These are phyloP conservation scores for Mycena polygramma DNA, from an alignment of 768 basidiomycete genomes.

Conservation along the genomic window DNA sequence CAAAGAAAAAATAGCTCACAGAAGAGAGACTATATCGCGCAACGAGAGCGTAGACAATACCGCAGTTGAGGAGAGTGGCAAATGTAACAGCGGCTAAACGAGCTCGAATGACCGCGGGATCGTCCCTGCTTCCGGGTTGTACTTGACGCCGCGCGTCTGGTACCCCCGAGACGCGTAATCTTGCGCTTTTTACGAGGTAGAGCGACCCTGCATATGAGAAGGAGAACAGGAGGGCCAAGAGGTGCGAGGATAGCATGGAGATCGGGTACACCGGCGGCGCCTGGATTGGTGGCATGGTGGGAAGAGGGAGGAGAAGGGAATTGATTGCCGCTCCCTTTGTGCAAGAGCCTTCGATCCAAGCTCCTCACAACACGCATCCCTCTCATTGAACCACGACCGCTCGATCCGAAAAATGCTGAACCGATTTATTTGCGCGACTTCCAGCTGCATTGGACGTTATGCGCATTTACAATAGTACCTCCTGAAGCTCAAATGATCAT, in stretches of 20 bases:
- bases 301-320: neutral
- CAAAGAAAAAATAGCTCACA: neutral
- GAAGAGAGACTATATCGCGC: neutral
- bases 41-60: constrained; percentile 50
- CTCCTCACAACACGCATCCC: no score
- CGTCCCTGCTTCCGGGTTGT: constrained; percentile 70
- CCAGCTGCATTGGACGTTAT: no score
- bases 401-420: no score
- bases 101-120: constrained; percentile 87
- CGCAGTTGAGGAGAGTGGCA: constrained; percentile 72
- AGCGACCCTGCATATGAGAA: constrained; percentile 85
- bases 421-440: no score
- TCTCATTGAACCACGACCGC: no score
- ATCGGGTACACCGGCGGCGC: neutral
- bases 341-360: no score
- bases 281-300: constrained; percentile 20
- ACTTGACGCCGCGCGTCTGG: constrained; percentile 46
- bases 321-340: no score
- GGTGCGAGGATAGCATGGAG: constrained; percentile 58
- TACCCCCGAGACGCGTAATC: constrained; percentile 61
- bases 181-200: constrained; percentile 77
- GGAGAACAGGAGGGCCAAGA: constrained; percentile 70
- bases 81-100: constrained; percentile 76
- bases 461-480: no score
- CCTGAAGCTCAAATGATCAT: no score